Conservation (phyloP, 2,329 filamentous ascomycete genomes). For the Arthroderma uncinatum region DNA sequence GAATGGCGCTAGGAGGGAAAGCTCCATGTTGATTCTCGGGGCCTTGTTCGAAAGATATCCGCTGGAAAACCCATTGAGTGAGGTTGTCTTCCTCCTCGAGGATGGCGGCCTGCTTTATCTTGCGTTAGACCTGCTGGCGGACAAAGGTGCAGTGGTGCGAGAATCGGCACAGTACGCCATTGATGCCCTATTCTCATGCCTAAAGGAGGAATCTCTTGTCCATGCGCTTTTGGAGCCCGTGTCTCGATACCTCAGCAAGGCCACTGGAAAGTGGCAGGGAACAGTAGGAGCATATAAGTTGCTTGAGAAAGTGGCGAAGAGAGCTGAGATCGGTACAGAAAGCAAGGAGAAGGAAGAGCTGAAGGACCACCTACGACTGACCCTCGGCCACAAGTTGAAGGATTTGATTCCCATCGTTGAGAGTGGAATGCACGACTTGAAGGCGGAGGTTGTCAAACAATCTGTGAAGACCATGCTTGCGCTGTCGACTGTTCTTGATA, state of each 20-base stretch:
- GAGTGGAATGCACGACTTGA: slow-evolving; percentile 89
- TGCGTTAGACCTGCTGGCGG: slow-evolving; percentile 73
- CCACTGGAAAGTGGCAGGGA: slow-evolving; percentile 93
- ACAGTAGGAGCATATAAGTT: slow-evolving; percentile 76
- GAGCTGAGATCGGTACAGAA: slow-evolving; percentile 75
- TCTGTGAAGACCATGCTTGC: slow-evolving; percentile 86
- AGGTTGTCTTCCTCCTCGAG: slow-evolving; percentile 71
- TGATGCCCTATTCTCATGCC: slow-evolving; percentile 69
- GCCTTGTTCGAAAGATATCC: slow-evolving; percentile 88
- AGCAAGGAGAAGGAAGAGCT: slow-evolving; percentile 73
- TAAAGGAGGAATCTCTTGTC: slow-evolving; percentile 73
- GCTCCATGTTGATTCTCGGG: slow-evolving; percentile 87
- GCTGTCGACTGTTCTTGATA: slow-evolving; percentile 78
- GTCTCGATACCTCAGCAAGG: slow-evolving; percentile 63
- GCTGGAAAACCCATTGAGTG: slow-evolving; percentile 61
- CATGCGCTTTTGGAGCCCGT: slow-evolving; percentile 70
- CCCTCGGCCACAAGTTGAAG: slow-evolving; percentile 64
- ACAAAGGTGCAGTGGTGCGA: slow-evolving; percentile 79
- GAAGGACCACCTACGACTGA: slow-evolving; percentile 80
- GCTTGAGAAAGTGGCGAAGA: slow-evolving; percentile 87
- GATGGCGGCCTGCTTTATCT: slow-evolving; percentile 61
- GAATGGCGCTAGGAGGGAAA: slow-evolving; percentile 70
- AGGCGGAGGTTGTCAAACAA: slow-evolving; percentile 72
- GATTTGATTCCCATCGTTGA: slow-evolving; percentile 17
- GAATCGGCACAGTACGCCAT: slow-evolving; percentile 91